Percentiles rank a stretch among this genome's conserved stretches.
These are phyloP conservation scores for Fusarium irregulare DNA, from an alignment of 2,329 filamentous ascomycete species.

Conservation along the genomic window DNA sequence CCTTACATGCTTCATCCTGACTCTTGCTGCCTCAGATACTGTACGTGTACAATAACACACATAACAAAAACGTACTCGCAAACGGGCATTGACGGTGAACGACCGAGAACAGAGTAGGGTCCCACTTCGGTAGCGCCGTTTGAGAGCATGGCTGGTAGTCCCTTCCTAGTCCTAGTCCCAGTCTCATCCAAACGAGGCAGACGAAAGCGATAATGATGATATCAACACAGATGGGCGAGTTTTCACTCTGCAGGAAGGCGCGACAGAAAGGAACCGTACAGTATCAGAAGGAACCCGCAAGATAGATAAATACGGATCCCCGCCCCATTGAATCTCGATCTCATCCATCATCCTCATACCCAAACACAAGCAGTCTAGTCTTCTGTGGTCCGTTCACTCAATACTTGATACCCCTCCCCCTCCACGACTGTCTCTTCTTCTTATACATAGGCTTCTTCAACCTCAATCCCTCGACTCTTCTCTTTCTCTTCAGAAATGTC, in stretches of 20 bases:
- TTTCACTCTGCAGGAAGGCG: conserved; percentile 18
- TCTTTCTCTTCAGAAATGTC: background rate
- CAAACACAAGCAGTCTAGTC: conserved; percentile 17
- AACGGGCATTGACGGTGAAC: conserved; percentile 35
- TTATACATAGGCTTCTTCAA: conserved; percentile 23
- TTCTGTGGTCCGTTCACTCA: conserved; percentile 21
- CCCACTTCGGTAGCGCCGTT: conserved; percentile 40
- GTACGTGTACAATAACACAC: background rate
- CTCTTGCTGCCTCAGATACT: background rate
- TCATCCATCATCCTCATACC: conserved; percentile 16
- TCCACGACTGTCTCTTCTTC: conserved; percentile 18
- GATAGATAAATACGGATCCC: conserved; percentile 40
- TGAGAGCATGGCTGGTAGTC: conserved; percentile 6
- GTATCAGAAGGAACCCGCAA: background rate
- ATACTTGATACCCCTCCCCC: conserved; percentile 35
- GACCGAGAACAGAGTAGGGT: conserved; percentile 16
- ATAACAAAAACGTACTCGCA: background rate
- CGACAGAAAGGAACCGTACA: background rate
- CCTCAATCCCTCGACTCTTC: background rate
- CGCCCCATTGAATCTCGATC: conserved; percentile 30
- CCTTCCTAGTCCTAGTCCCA: background rate
- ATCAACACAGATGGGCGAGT: conserved; percentile 36
- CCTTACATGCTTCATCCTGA: conserved; percentile 1
- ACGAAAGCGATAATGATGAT: conserved; percentile 27
- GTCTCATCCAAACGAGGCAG: conserved; percentile 8